phyloP scores from a whole-genome alignment of 768 basidiomycete genomes.

The Mycena latifolia region DNA sequence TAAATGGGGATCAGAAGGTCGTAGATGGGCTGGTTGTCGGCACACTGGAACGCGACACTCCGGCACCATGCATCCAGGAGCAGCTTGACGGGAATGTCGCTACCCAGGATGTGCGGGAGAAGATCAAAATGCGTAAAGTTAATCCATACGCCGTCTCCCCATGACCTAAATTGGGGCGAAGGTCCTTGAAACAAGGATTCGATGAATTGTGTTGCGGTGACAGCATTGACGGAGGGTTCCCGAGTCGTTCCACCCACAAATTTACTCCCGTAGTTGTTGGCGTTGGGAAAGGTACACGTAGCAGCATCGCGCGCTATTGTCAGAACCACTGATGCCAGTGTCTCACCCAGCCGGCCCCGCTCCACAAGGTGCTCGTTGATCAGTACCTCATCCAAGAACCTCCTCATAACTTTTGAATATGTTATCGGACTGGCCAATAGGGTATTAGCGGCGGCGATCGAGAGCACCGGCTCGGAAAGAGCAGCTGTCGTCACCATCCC shows the following conservation, averaged over 20 bases:
- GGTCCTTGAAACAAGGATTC: neutral
- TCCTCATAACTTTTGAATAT: neutral
- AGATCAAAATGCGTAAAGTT: slow-evolving; percentile 11
- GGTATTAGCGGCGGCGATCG: slow-evolving; percentile 3
- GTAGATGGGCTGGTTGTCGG: slow-evolving; percentile 11
- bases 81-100: neutral
- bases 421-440: neutral
- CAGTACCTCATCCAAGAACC: neutral
- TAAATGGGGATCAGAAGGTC: slow-evolving; percentile 8
- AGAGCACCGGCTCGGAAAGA: slow-evolving; percentile 9
- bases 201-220: neutral
- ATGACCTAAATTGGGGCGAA: neutral
- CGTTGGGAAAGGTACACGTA: neutral
- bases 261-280: neutral
- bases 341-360: slow-evolving; percentile 15
- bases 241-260: neutral
- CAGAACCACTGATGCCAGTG: neutral
- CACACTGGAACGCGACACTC: slow-evolving; percentile 8
- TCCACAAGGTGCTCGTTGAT: slow-evolving; percentile 4
- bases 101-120: neutral
- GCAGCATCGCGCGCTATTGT: slow-evolving; percentile 7
- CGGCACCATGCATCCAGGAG: slow-evolving; percentile 5
- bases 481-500: slow-evolving; percentile 14
- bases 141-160: neutral
- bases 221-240: neutral